Percentiles rank a stretch among this genome's conserved stretches.
Conservation (phyloP, 352 stramenopile genomes). For the Globisporangium carolinianum region DNA sequence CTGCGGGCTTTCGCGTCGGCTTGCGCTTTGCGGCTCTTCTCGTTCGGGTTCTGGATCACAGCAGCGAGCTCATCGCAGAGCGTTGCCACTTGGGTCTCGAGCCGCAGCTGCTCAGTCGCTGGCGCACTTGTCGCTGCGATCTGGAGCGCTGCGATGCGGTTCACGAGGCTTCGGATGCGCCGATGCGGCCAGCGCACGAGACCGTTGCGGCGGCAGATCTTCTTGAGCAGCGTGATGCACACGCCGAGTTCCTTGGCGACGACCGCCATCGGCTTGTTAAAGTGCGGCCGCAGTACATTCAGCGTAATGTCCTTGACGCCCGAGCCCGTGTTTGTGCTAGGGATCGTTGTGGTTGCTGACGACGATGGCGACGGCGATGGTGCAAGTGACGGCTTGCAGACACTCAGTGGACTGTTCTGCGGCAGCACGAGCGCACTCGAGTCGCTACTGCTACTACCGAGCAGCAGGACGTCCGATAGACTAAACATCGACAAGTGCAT, state of each 20-base stretch:
- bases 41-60: slow-evolving; percentile 82
- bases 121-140: slow-evolving; percentile 44
- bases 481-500: slow-evolving; percentile 13
- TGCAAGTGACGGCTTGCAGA: slow-evolving; percentile 41
- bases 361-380: not conserved
- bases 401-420: slow-evolving; percentile 24
- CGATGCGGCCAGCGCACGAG: slow-evolving; percentile 78
- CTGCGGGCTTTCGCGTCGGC: slow-evolving; percentile 40
- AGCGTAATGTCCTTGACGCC: slow-evolving; percentile 76
- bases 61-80: slow-evolving; percentile 62
- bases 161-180: slow-evolving; percentile 75
- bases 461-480: slow-evolving; percentile 41
- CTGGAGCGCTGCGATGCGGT: slow-evolving; percentile 73
- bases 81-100: slow-evolving; percentile 49
- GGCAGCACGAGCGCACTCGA: slow-evolving; percentile 23
- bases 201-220: slow-evolving; percentile 79
- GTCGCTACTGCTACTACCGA: slow-evolving; percentile 14
- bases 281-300: slow-evolving; percentile 74
- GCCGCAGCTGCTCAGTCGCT: slow-evolving; percentile 49
- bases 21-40: slow-evolving; percentile 78
- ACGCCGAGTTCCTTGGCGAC: slow-evolving; percentile 79
- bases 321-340: slow-evolving; percentile 13
- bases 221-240: slow-evolving; percentile 86
- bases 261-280: slow-evolving; percentile 80
- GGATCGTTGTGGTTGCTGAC: not conserved